Evolutionary conservation across 306 rosid genomes (phyloP).

Genomic region (Lupinus albus): DNA sequence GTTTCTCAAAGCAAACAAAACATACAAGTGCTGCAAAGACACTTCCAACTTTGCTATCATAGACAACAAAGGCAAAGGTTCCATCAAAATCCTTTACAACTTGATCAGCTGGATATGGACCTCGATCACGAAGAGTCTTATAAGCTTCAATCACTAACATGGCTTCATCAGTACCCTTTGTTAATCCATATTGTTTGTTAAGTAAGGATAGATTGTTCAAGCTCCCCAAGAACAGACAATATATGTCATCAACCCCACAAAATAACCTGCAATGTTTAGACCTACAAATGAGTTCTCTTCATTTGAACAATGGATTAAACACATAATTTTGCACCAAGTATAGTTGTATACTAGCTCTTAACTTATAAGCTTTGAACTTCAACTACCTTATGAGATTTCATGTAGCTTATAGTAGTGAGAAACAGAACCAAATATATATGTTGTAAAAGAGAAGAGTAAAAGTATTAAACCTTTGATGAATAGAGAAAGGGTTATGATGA

Average conservation of each 20-base stretch:
- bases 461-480: conserved; percentile 59
- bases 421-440: neutral
- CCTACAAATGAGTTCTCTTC: neutral
- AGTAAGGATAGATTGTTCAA: conserved; percentile 68
- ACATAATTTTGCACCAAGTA: too few relatives aligned
- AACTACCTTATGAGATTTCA: too few relatives aligned
- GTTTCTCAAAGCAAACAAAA: neutral
- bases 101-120: conserved; percentile 97
- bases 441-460: neutral
- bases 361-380: too few relatives aligned
- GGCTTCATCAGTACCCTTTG: conserved; percentile 74
- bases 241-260: conserved; percentile 87
- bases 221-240: conserved; percentile 82
- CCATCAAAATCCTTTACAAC: conserved; percentile 95
- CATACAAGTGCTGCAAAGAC: conserved; percentile 92
- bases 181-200: conserved; percentile 75
- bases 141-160: conserved; percentile 92
- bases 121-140: conserved; percentile 83
- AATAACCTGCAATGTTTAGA: conserved; percentile 56
- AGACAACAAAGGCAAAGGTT: conserved; percentile 92
- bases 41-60: conserved; percentile 79
- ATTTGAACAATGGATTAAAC: too few relatives aligned
- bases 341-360: too few relatives aligned
- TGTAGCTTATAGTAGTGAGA: too few relatives aligned
- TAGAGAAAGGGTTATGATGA: conserved; percentile 44